phyloP scores from a whole-genome alignment of 768 basidiomycete species.

The Polyporus arcularius region DNA sequence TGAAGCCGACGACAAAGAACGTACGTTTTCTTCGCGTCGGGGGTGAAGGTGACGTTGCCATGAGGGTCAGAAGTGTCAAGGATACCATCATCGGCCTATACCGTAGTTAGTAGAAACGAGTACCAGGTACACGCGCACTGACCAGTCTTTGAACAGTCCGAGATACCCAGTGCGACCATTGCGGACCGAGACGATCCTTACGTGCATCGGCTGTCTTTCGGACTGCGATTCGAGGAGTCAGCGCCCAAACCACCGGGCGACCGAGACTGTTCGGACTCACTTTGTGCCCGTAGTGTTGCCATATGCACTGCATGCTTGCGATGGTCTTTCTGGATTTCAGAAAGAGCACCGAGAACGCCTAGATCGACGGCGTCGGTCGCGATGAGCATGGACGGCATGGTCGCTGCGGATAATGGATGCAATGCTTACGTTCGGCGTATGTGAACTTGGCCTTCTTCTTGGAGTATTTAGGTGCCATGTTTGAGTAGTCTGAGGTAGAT shows the following conservation, averaged over 20 bases:
- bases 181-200: conserved; percentile 48
- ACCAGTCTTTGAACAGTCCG: conserved; percentile 49
- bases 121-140: conserved; percentile 13
- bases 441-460: conserved; percentile 33
- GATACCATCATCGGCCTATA: conserved; percentile 47
- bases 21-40: conserved; percentile 48
- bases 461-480: neutral
- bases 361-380: conserved; percentile 5
- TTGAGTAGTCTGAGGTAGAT: neutral
- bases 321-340: conserved; percentile 45
- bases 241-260: neutral
- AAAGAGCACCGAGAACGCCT: conserved; percentile 52
- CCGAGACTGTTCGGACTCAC: conserved; percentile 30
- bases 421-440: conserved; percentile 43
- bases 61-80: conserved; percentile 36
- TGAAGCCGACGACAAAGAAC: conserved; percentile 15
- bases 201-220: conserved; percentile 45
- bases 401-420: conserved; percentile 16
- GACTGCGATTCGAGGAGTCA: conserved; percentile 33
- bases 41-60: conserved; percentile 43
- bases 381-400: neutral
- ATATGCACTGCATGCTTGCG: conserved; percentile 46
- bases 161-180: conserved; percentile 50
- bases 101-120: neutral
- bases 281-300: conserved; percentile 48